phyloP scores from a whole-genome alignment of 305 asterid genomes.

The Plantago coronopus region DNA sequence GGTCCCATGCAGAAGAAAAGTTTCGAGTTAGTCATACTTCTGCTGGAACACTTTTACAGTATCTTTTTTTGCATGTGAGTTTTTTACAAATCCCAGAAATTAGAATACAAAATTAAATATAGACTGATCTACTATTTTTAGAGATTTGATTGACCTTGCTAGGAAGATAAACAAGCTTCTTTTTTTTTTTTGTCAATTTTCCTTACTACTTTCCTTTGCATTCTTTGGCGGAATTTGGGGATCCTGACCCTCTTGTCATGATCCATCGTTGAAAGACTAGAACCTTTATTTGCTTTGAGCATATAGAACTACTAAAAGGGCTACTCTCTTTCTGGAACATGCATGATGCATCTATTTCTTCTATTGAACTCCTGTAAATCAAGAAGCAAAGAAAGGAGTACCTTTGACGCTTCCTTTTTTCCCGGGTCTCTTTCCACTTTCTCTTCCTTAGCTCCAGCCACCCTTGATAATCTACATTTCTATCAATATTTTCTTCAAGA shows the following conservation, averaged over 20 bases:
- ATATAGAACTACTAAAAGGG: background rate
- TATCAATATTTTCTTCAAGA: slow-evolving; percentile 53
- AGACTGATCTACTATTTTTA: background rate
- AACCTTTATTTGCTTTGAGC: background rate
- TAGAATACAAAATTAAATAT: too few species aligned
- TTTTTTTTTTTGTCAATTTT: background rate
- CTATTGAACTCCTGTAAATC: background rate
- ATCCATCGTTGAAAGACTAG: background rate
- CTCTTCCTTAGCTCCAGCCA: slow-evolving; percentile 95
- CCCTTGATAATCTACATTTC: slow-evolving; percentile 74
- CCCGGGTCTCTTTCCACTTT: slow-evolving; percentile 82
- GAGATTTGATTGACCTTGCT: background rate
- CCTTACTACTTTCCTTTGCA: background rate
- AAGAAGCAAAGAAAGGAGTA: slow-evolving; percentile 21
- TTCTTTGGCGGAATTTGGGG: background rate
- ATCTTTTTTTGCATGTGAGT: too few species aligned
- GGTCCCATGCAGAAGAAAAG: too few species aligned
- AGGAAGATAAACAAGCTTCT: background rate
- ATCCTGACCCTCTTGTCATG: background rate
- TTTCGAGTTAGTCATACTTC: too few species aligned
- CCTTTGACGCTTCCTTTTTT: slow-evolving; percentile 86
- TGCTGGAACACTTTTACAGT: too few species aligned
- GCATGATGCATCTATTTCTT: background rate
- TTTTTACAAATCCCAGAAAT: too few species aligned
- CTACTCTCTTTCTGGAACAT: background rate